Base-by-base conservation (phyloP, 257 asterid genomes). In the Anisodus acutangulus region DNA sequence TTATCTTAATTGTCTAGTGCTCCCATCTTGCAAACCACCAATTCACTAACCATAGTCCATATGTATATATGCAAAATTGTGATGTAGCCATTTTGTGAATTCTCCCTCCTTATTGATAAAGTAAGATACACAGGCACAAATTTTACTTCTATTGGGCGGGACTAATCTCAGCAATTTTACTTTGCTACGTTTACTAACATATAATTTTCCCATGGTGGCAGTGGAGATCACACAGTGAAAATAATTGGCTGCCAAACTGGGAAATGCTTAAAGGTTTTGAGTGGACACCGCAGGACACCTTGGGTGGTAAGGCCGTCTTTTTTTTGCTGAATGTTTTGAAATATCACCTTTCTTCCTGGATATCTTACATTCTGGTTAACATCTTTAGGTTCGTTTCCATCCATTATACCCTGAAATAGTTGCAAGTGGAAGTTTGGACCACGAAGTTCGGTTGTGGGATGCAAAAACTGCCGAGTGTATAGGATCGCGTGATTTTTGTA, bases 181-280 rank as follows among this genome's bases (percentile, higher is more conserved):
- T 53, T 26, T 51, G 60, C 12, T 26, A 13, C 26, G 81, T 76
- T 22, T 53, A 53, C 81, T 26, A 39, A 78, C 64, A 78, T 26
- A 76, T 16, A 51, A 31, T 31, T 69, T 80, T 84, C 81, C 35
- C 35, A 31, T 91, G 85, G 69, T 84, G 85, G 86, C 92, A 96
- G 99, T 88, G 99, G 99, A 85, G 99, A 96, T 90, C 99, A 96
- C 85, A 96, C 99, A 0, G 98, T 96, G 82, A 96, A 96, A 92
- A 93, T 96, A 87, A 94, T 94, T 58, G 94, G 94, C 88, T 94
- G 93, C 85, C 95, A 86, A 89, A 93, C 94, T 82, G 97, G 99
- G 85, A 96, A 90, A 82, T 96, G 99, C 91, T 88, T 94, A 86
- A 96, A 94, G 91, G 98, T 94, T 88, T 90, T 96, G 88, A 96